Conservation (phyloP, 2,329 filamentous ascomycete species). For the Talaromyces sp. region DNA sequence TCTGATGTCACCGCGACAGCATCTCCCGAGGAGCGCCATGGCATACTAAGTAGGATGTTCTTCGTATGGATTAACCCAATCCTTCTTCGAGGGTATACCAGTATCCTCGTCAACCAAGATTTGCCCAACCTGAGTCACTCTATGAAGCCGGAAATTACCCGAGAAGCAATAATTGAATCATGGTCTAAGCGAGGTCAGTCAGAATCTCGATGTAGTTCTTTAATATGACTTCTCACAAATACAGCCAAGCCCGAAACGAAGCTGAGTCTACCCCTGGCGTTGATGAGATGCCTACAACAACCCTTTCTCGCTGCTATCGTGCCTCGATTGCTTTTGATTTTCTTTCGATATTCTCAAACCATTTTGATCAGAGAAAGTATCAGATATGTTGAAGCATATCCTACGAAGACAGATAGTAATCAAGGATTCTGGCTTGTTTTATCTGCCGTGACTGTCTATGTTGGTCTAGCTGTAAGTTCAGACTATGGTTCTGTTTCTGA, state of each 20-base stretch:
- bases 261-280: slow-evolving; percentile 5
- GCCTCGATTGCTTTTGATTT: slow-evolving; percentile 33
- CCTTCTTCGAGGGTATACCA: slow-evolving; percentile 7
- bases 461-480: slow-evolving; percentile 33
- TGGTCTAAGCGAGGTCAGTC: slow-evolving; percentile 13
- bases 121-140: slow-evolving; percentile 1
- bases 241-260: slow-evolving; percentile 14
- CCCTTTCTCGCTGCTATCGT: slow-evolving; percentile 32
- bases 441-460: slow-evolving; percentile 39
- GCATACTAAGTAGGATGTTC: neutral
- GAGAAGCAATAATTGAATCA: slow-evolving; percentile 1
- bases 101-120: neutral
- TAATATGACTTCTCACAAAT: neutral
- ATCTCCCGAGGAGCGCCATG: slow-evolving; percentile 7
- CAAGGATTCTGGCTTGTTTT: slow-evolving; percentile 45
- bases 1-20: neutral
- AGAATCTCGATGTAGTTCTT: neutral
- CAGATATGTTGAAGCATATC: slow-evolving; percentile 27
- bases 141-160: slow-evolving; percentile 8
- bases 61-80: slow-evolving; percentile 12
- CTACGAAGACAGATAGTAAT: slow-evolving; percentile 31
- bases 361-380: slow-evolving; percentile 39
- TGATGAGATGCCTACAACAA: neutral
- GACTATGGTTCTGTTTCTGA: neutral
- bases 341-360: slow-evolving; percentile 37